Evolutionary conservation across 441 rosid genomes (phyloP).

Genomic region (Gossypium laxum): DNA sequence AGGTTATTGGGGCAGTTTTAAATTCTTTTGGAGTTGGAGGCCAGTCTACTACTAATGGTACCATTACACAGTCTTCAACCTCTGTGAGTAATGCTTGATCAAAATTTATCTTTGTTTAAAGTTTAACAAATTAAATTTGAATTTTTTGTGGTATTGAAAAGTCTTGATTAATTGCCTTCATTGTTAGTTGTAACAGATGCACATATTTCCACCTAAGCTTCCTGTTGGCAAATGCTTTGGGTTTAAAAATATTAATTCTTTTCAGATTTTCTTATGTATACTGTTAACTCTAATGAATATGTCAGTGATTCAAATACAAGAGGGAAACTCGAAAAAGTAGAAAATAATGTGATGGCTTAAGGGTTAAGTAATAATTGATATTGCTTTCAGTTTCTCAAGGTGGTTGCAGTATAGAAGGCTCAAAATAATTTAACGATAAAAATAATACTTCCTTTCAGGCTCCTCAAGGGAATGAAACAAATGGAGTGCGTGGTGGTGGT

Average conservation of each 20-base stretch:
- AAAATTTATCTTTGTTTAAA: neutral
- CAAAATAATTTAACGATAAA: neutral
- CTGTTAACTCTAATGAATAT: neutral
- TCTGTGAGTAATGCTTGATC: slow-evolving; percentile 8
- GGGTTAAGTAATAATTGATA: neutral
- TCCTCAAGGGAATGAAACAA: slow-evolving; percentile 42
- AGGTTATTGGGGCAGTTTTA: slow-evolving; percentile 85
- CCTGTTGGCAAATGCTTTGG: neutral
- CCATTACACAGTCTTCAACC: slow-evolving; percentile 8
- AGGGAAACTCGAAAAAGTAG: neutral
- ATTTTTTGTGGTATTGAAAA: neutral
- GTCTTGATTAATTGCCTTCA: neutral
- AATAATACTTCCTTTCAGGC: slow-evolving; percentile 19
- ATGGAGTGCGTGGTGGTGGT: slow-evolving; percentile 23
- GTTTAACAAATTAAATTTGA: neutral
- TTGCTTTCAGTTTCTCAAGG: neutral
- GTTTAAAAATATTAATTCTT: neutral
- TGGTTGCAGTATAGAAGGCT: neutral
- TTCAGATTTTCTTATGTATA: neutral
- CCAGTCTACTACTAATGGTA: slow-evolving; percentile 21
- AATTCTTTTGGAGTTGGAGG: slow-evolving; percentile 71
- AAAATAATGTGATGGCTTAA: neutral
- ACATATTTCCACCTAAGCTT: neutral
- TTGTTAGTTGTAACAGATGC: neutral
- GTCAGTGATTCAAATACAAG: slow-evolving; percentile 2